Conservation (phyloP, 495 filamentous ascomycete species). For the Trichocladium antarcticum region DNA sequence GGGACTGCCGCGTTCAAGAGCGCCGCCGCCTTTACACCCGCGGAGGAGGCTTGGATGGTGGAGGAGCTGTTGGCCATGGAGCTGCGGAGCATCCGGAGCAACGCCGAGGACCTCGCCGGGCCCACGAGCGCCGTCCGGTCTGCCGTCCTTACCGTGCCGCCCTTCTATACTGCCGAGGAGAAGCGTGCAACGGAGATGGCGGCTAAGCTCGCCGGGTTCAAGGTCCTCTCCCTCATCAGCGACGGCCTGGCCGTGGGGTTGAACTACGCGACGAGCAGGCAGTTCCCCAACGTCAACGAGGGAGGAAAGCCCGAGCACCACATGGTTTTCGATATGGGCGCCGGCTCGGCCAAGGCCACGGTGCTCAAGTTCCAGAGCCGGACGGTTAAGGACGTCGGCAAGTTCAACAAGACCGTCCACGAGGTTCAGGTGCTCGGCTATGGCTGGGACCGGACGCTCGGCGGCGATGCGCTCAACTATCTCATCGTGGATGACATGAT, state of each 20-base stretch:
- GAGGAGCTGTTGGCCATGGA: slow-evolving; percentile 98
- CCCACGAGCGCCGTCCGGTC: slow-evolving; percentile 62
- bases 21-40: slow-evolving; percentile 48
- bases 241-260: slow-evolving; percentile 89
- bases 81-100: slow-evolving; percentile 73
- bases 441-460: slow-evolving; percentile 82
- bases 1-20: slow-evolving; percentile 69
- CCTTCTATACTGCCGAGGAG: slow-evolving; percentile 83
- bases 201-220: slow-evolving; percentile 76
- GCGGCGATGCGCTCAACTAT: slow-evolving; percentile 80
- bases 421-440: slow-evolving; percentile 78
- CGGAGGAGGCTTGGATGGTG: slow-evolving; percentile 64
- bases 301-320: slow-evolving; percentile 86
- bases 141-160: slow-evolving; percentile 81
- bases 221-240: slow-evolving; percentile 71
- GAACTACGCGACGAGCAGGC: slow-evolving; percentile 86
- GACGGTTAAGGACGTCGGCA: slow-evolving; percentile 82
- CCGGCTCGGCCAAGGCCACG: slow-evolving; percentile 93
- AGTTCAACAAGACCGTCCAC: slow-evolving; percentile 92
- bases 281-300: slow-evolving; percentile 72
- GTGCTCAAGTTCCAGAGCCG: slow-evolving; percentile 81
- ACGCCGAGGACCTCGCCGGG: slow-evolving; percentile 80
- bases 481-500: slow-evolving; percentile 84
- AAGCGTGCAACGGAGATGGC: slow-evolving; percentile 71
- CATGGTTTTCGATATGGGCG: slow-evolving; percentile 95